These are phyloP conservation scores for Parastagonospora nodorum DNA, from an alignment of 2,329 filamentous ascomycete species.

Conservation along the genomic window DNA sequence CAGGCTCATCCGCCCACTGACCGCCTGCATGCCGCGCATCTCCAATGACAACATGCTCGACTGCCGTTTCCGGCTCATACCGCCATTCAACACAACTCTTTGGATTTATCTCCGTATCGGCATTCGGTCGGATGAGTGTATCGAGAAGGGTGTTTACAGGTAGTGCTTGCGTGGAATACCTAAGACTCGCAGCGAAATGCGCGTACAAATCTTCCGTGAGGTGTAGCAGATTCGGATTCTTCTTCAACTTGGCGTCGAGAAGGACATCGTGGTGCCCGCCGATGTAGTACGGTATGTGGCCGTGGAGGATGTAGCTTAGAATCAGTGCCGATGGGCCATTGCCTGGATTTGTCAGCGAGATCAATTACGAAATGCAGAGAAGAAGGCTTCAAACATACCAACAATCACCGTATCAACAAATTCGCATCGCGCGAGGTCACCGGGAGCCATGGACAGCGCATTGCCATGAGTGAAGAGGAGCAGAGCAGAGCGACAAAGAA, in stretches of 20 bases:
- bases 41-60: constrained; percentile 61
- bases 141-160: constrained; percentile 65
- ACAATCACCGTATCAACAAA: constrained; percentile 48
- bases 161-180: constrained; percentile 66
- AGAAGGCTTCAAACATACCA: constrained; percentile 22
- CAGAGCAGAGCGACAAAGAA: neutral
- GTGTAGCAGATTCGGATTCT: constrained; percentile 54
- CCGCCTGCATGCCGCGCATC: constrained; percentile 58
- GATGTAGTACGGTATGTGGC: constrained; percentile 62
- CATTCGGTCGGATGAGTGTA: constrained; percentile 62
- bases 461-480: constrained; percentile 37
- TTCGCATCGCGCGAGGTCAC: constrained; percentile 36
- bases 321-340: constrained; percentile 67
- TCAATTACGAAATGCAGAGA: too few species aligned
- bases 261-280: constrained; percentile 62
- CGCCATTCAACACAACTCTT: constrained; percentile 61
- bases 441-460: constrained; percentile 44
- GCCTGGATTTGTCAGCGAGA: constrained; percentile 50
- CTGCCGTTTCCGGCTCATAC: constrained; percentile 55
- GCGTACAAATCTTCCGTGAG: constrained; percentile 58
- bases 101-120: constrained; percentile 61
- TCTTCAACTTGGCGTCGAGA: constrained; percentile 60
- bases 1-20: constrained; percentile 63
- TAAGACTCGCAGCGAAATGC: constrained; percentile 64
- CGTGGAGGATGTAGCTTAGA: constrained; percentile 66